Base-by-base conservation (phyloP, 371 early-diverging fungal species). In the Mortierella sp. region DNA sequence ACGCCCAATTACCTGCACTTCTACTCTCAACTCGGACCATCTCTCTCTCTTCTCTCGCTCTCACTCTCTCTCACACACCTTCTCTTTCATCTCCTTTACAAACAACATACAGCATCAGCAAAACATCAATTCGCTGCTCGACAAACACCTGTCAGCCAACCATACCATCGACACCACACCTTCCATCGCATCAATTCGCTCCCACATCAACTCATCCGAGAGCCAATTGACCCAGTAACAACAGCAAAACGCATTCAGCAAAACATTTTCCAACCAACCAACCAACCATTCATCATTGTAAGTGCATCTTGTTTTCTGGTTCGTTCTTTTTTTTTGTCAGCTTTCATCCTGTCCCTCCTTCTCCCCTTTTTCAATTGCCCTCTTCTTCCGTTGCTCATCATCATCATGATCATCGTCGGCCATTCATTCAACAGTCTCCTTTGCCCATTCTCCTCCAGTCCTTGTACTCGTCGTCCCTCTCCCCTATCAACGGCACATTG, bases 121-220 rank as follows among this genome's bases (percentile, higher is more conserved):
- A 38, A 38, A 24, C 6, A 24, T 24, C 55, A 68, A 68, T 68
- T 38, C 44, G 68, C 68, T 38, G 3, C 65, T 42, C 21, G 10
- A 24, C 68, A 68, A 68, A 68, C 68, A 68, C 42, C 68, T 68
- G 68, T 11, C 42, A 42, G 42, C 44, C 68, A 68, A 68, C 68
- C 42, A 68, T 13, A 38, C 38, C 68, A 38, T 68, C 42, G 19
- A 38, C 68, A 68, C 68, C 42, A 38, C 68, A 38, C 21, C 55
- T 3, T 38, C 65, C 68, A 42, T 68, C 68, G 68, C 68, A 68
- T 68, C 68, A 68, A 68, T 68, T 68, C 44, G 68, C 24, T 42
- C 38, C 3, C 10, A 38, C 68, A 68, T 68, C 68, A 42, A 68
- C 68, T 42, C 68, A 68, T 42, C 10, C 68, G 24, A 68, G 24